phyloP scores from a whole-genome alignment of 2,329 filamentous ascomycete species.

The Exophiala sideris region DNA sequence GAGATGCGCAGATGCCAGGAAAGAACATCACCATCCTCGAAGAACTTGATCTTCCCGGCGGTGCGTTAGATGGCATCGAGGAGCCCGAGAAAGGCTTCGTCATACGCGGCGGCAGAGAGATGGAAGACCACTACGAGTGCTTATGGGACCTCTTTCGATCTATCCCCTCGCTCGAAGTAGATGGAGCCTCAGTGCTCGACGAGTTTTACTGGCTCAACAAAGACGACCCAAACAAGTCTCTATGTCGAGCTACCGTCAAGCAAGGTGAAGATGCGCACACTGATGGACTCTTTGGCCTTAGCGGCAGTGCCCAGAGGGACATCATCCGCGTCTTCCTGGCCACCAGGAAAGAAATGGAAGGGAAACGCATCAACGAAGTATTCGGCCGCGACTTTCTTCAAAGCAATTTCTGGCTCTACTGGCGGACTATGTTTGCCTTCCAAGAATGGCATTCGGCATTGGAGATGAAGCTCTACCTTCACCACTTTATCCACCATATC shows the following conservation, averaged over 20 bases:
- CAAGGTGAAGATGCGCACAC: slow-evolving; percentile 13
- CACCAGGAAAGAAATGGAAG: slow-evolving; percentile 28
- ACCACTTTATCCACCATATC: slow-evolving; percentile 27
- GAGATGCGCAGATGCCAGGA: slow-evolving; percentile 35
- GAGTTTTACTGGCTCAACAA: slow-evolving; percentile 20
- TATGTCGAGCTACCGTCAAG: slow-evolving; percentile 10
- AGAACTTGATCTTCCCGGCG: slow-evolving; percentile 31
- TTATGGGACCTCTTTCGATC: slow-evolving; percentile 35
- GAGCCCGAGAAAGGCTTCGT: slow-evolving; percentile 36
- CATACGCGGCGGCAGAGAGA: slow-evolving; percentile 36
- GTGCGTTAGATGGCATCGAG: slow-evolving; percentile 32
- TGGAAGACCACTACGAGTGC: slow-evolving; percentile 35
- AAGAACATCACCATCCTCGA: slow-evolving; percentile 37
- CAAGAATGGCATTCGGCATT: slow-evolving; percentile 32
- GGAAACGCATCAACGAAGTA: slow-evolving; percentile 33
- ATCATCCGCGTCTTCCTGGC: slow-evolving; percentile 11
- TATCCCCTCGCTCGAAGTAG: slow-evolving; percentile 29
- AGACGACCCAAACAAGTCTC: slow-evolving; percentile 13
- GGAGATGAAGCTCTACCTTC: slow-evolving; percentile 30
- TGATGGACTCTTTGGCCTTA: slow-evolving; percentile 11
- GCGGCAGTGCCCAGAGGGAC: slow-evolving; percentile 6
- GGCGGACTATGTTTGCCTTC: slow-evolving; percentile 32
- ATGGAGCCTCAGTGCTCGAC: slow-evolving; percentile 14
- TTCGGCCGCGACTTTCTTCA: slow-evolving; percentile 28
- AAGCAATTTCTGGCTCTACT: slow-evolving; percentile 31